These are phyloP conservation scores for Pichia deserticola DNA, from an alignment of 805 yeast genomes.

Conservation along the genomic window DNA sequence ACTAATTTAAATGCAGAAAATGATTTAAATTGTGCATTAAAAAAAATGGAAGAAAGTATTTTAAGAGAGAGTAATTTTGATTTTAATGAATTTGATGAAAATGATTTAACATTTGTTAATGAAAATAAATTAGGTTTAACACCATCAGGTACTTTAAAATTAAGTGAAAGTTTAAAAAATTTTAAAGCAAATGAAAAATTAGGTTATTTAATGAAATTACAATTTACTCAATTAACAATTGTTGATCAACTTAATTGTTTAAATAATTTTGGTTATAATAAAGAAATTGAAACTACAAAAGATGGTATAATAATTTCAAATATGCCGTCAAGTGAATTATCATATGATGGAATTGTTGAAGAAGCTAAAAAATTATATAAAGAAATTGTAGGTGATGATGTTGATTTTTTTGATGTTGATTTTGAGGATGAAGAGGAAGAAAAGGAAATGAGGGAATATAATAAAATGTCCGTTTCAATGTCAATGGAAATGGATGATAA, in stretches of 20 bases:
- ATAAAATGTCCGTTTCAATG: not conserved
- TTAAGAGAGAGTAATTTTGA: conserved; percentile 69
- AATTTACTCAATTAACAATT: conserved; percentile 52
- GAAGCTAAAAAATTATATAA: conserved; percentile 72
- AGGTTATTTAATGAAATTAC: conserved; percentile 52
- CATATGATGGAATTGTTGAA: conserved; percentile 85
- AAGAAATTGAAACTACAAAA: conserved; percentile 25
- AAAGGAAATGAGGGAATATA: conserved; percentile 1
- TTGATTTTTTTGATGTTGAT: conserved; percentile 93
- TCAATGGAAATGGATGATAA: conserved; percentile 6
- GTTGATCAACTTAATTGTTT: conserved; percentile 31
- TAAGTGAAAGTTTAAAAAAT: conserved; percentile 79
- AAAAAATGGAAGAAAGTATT: conserved; percentile 71
- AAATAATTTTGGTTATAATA: conserved; percentile 10
- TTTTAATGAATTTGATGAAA: conserved; percentile 35
- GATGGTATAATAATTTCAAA: conserved; percentile 40
- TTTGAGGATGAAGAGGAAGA: conserved; percentile 88
- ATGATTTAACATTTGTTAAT: conserved; percentile 37
- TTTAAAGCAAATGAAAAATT: conserved; percentile 57
- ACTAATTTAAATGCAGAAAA: conserved; percentile 48
- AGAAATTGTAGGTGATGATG: conserved; percentile 83
- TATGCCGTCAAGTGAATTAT: conserved; percentile 78
- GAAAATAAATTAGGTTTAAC: conserved; percentile 9
- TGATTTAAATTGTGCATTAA: conserved; percentile 75
- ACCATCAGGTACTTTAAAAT: conserved; percentile 49